Percentiles rank a stretch among this genome's conserved stretches.
phyloP scores from a whole-genome alignment of 768 basidiomycete genomes.

The Psilocybe tampanensis region DNA sequence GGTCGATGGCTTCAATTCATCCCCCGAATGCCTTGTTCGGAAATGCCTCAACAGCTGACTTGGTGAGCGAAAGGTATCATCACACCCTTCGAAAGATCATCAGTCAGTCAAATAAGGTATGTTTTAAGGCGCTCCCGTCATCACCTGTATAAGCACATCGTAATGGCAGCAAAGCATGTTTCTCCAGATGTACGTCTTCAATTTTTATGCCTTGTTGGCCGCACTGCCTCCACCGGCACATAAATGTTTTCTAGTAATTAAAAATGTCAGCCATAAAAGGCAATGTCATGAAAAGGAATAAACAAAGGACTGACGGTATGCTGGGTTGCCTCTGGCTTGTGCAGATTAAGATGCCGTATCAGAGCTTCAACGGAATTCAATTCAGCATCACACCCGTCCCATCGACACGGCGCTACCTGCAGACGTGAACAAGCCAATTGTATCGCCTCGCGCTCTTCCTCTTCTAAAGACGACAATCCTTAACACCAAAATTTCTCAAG shows the following conservation, averaged over 20 bases:
- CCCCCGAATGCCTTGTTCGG: constrained; percentile 37
- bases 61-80: constrained; percentile 46
- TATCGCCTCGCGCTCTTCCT: constrained; percentile 45
- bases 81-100: constrained; percentile 47
- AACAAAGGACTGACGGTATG: constrained; percentile 19
- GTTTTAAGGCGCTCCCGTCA: neutral
- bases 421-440: constrained; percentile 51
- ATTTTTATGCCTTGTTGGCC: constrained; percentile 38
- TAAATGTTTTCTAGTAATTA: constrained; percentile 34
- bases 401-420: constrained; percentile 53
- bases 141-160: constrained; percentile 57
- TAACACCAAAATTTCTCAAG: neutral
- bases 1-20: constrained; percentile 35
- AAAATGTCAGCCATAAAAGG: constrained; percentile 1
- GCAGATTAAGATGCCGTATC: constrained; percentile 47
- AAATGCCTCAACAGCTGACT: constrained; percentile 55
- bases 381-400: constrained; percentile 57
- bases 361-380: constrained; percentile 57
- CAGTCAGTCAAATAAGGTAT: neutral
- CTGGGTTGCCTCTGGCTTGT: constrained; percentile 19
- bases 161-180: constrained; percentile 48
- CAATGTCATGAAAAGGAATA: neutral
- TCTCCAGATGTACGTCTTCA: constrained; percentile 52
- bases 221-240: constrained; percentile 63
- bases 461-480: constrained; percentile 36